A percentile compares a stretch with the other conserved stretches of the same genome.
These are phyloP conservation scores for Globisporangium orthogonon DNA, from an alignment of 352 stramenopile genomes.

Conservation along the genomic window DNA sequence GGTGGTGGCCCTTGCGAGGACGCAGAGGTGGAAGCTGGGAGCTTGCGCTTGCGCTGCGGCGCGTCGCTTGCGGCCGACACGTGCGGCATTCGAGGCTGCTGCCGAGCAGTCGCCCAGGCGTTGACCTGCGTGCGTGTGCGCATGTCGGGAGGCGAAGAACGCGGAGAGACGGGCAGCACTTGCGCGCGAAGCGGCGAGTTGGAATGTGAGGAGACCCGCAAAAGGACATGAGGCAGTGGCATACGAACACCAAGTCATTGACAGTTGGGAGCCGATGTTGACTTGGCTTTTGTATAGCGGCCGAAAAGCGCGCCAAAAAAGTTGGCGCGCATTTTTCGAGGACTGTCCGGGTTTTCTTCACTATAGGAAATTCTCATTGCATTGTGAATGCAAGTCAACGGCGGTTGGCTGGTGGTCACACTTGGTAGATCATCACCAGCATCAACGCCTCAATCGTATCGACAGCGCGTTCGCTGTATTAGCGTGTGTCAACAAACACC, in stretches of 20 bases:
- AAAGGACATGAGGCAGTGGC: neutral
- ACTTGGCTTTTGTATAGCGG: neutral
- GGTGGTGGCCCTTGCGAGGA: neutral
- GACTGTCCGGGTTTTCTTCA: too few species aligned
- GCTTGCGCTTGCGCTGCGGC: conserved; percentile 4
- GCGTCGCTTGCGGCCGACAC: neutral
- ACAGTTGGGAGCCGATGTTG: too few species aligned
- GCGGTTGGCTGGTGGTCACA: too few species aligned
- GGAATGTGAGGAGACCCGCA: neutral
- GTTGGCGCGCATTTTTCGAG: too few species aligned
- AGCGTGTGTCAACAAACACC: too few species aligned
- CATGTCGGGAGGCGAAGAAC: conserved; percentile 1
- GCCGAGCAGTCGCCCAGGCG: conserved; percentile 1
- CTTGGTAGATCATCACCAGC: too few species aligned
- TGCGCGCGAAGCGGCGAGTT: neutral
- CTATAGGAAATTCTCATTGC: too few species aligned
- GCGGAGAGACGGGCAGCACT: neutral
- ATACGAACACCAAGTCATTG: too few species aligned
- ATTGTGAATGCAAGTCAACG: too few species aligned
- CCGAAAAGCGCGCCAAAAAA: too few species aligned
- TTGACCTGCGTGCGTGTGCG: conserved; percentile 9
- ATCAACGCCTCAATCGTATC: too few species aligned
- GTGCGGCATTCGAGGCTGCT: neutral
- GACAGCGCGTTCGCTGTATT: too few species aligned
- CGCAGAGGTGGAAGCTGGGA: neutral